Evolutionary conservation across 345 rosid species (phyloP), one percentile per base, ranked within the genome.

Genomic region (Pugionium cornutum): DNA sequence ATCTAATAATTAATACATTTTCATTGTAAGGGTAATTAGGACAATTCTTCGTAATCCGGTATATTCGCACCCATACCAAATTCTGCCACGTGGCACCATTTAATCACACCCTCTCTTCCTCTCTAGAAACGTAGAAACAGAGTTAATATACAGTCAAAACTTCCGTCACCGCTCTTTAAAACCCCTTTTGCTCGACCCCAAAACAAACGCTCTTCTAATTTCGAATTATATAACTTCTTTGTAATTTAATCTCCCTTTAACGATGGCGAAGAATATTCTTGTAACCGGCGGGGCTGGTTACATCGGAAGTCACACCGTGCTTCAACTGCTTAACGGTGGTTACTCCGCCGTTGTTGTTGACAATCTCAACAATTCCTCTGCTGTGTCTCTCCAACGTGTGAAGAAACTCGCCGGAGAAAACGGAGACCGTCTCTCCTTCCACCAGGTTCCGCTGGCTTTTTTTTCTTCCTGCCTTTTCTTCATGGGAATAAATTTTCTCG

Each of bases 241-340:
- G 0, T 9, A 52, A 28, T 2, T 28, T 2, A 5, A 7, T 4
- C 3, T 2, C 27, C 9, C 9, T 1, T 33, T 11, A 54, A 39
- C 43, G 36, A 83, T 81, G 94, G 68, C 77, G 51, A 74, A 58
- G 66, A 83, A 28, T 57, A 73, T 92, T 54, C 74, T 92, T 44
- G 97, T 92, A 9, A 90, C 92, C 53, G 99, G 99, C 5, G 99
- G 99, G 8, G 92, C 97, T 66, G 99, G 97, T 32, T 92, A 88
- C 66, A 92, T 90, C 62, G 99, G 99, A 1, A 89, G 83, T 57
- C 99, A 92, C 78, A 92, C 99, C 1, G 99, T 89, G 28, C 89
- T 92, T 62, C 99, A 90, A 76, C 76, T 92, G 7, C 88, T 92
- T 0, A 35, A 68, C 35, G 89, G 80, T 18, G 96, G 96, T 7